Evolutionary conservation across 2,329 filamentous ascomycete species (phyloP).

Genomic region (Sordariomycetes sp.): DNA sequence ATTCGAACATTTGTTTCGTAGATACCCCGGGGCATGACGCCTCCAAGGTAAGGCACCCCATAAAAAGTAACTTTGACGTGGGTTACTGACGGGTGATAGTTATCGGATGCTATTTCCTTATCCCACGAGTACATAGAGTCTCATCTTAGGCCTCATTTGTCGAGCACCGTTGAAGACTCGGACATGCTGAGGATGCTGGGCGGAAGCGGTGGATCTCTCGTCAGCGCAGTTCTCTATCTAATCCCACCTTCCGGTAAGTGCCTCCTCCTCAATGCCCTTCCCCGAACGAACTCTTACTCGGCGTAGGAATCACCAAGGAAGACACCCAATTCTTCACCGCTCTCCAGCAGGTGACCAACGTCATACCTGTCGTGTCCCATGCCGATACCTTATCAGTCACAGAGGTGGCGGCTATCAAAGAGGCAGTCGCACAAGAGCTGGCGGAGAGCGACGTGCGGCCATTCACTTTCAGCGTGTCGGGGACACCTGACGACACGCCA

Average conservation of each 20-base stretch:
- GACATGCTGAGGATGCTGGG: constrained; percentile 72
- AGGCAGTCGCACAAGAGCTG: constrained; percentile 45
- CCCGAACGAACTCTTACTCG: neutral
- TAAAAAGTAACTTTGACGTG: neutral
- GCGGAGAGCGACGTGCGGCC: constrained; percentile 45
- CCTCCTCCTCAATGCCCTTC: constrained; percentile 22
- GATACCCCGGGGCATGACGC: constrained; percentile 52
- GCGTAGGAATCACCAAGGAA: neutral
- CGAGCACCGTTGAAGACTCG: constrained; percentile 11
- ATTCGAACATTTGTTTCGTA: constrained; percentile 88
- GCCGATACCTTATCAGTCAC: constrained; percentile 56
- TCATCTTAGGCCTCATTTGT: constrained; percentile 32
- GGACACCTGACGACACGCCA: neutral
- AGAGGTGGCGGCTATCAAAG: constrained; percentile 49
- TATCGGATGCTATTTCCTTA: constrained; percentile 47
- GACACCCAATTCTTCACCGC: constrained; percentile 65
- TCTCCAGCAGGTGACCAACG: constrained; percentile 65
- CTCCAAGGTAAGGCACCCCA: neutral
- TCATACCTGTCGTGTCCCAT: constrained; percentile 73
- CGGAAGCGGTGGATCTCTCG: constrained; percentile 70
- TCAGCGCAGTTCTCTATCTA: constrained; percentile 80
- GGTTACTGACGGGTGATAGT: constrained; percentile 5
- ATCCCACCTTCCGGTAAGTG: constrained; percentile 55
- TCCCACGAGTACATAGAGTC: constrained; percentile 60
- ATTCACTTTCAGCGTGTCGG: constrained; percentile 46